Percentiles rank a stretch among this genome's conserved stretches.
These are phyloP conservation scores for Rhynchospora pubera DNA, from an alignment of 176 grass and related monocot genomes.

Conservation along the genomic window DNA sequence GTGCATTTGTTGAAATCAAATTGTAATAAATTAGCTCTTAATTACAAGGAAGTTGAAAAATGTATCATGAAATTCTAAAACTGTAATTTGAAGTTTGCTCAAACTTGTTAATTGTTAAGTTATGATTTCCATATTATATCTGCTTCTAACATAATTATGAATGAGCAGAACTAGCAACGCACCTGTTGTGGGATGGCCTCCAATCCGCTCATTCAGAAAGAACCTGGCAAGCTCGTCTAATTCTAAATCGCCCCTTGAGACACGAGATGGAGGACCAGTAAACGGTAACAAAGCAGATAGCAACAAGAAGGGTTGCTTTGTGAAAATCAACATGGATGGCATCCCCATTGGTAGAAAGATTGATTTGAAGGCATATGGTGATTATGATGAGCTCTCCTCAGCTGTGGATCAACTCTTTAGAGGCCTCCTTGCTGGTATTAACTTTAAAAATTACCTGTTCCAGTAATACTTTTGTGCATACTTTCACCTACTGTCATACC, in stretches of 20 bases:
- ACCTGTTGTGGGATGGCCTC: conserved; percentile 81
- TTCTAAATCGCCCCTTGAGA: neutral
- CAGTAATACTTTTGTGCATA: neutral
- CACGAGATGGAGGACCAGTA: neutral
- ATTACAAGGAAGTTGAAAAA: neutral
- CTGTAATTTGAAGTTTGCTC: neutral
- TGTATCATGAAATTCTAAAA: neutral
- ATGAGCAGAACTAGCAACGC: conserved; percentile 34
- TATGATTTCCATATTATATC: neutral
- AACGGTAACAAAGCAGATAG: neutral
- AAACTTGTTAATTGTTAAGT: neutral
- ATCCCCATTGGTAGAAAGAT: conserved; percentile 35
- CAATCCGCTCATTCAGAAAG: conserved; percentile 70
- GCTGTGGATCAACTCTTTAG: conserved; percentile 29
- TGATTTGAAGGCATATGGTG: conserved; percentile 24
- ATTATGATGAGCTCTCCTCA: conserved; percentile 25
- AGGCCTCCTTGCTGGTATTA: conserved; percentile 26
- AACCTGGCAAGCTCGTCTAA: conserved; percentile 41
- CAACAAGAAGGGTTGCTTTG: conserved; percentile 24
- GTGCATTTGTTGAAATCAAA: neutral
- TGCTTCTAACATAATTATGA: neutral
- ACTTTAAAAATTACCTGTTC: neutral
- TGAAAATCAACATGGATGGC: conserved; percentile 43
- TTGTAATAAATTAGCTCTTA: neutral
- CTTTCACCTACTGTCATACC: neutral